Conservation (phyloP, 2,329 filamentous ascomycete genomes). For the Pseudogymnoascus sp. region DNA sequence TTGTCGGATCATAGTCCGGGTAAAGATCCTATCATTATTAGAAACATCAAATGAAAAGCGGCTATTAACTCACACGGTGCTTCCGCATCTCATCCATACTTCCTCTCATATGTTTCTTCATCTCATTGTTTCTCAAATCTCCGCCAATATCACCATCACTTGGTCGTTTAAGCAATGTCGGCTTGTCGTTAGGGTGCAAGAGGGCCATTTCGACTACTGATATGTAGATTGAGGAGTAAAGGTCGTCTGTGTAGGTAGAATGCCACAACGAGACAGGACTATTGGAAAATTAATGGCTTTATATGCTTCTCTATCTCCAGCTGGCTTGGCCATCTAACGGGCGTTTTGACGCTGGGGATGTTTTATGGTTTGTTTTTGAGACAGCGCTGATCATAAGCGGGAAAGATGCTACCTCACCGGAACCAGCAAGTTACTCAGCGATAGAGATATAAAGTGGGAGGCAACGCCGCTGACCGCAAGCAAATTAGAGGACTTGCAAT, state of each 20-base stretch:
- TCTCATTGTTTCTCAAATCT: background rate
- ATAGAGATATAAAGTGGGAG: too few species aligned
- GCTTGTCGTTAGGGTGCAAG: background rate
- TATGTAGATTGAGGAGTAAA: background rate
- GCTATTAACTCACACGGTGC: background rate
- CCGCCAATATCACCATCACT: background rate
- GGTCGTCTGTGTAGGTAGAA: background rate
- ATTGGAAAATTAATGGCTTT: too few species aligned
- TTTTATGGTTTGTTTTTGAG: too few species aligned
- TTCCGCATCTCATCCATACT: background rate
- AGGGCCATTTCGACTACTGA: background rate
- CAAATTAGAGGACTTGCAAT: too few species aligned
- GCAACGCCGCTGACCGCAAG: too few species aligned
- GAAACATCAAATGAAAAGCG: background rate
- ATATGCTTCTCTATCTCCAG: too few species aligned
- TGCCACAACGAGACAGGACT: too few species aligned
- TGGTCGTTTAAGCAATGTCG: background rate
- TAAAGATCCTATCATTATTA: background rate
- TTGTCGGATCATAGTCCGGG: background rate
- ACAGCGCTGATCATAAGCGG: too few species aligned
- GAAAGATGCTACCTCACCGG: too few species aligned
- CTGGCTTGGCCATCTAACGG: too few species aligned
- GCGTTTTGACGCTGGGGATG: too few species aligned
- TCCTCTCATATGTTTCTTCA: background rate
- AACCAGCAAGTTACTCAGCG: too few species aligned